Percentiles rank a stretch among this genome's conserved stretches.
Conservation (phyloP, 352 stramenopile genomes). For the Phytopythium chamaehyphon region DNA sequence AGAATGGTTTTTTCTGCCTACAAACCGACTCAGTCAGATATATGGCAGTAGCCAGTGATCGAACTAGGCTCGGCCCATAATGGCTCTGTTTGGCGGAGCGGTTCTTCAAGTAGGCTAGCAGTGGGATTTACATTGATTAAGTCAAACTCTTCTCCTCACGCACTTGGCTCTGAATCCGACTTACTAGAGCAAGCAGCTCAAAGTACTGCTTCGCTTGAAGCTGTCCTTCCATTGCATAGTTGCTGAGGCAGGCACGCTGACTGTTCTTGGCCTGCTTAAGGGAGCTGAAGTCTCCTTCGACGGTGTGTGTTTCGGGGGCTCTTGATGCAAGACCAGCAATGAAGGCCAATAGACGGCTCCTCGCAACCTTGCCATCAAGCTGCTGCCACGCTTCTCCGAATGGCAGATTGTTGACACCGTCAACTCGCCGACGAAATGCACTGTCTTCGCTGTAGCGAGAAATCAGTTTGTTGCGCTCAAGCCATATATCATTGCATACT, state of each 20-base stretch:
- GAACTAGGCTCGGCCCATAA: no score
- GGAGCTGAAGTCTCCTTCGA: conserved; percentile 3
- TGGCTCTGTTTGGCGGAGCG: no score
- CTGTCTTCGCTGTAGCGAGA: background rate
- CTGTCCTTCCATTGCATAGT: conserved; percentile 5
- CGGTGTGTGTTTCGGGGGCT: conserved; percentile 4
- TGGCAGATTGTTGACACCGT: background rate
- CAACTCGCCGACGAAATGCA: background rate
- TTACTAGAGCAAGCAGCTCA: conserved; percentile 1
- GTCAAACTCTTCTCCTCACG: background rate
- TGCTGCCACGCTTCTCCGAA: background rate
- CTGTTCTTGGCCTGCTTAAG: conserved; percentile 1
- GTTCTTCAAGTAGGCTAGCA: no score
- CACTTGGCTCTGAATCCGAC: background rate
- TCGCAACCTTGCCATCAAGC: background rate
- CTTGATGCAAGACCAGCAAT: background rate
- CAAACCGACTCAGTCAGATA: no score
- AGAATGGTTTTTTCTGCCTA: no score
- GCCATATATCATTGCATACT: background rate
- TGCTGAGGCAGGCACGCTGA: background rate
- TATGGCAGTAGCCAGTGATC: no score
- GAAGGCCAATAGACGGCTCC: background rate
- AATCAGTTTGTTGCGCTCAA: background rate
- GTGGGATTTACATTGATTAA: background rate
- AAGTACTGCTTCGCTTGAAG: conserved; percentile 10